Conservation (phyloP, 495 filamentous ascomycete genomes). For the Podospora pseudopauciseta region DNA sequence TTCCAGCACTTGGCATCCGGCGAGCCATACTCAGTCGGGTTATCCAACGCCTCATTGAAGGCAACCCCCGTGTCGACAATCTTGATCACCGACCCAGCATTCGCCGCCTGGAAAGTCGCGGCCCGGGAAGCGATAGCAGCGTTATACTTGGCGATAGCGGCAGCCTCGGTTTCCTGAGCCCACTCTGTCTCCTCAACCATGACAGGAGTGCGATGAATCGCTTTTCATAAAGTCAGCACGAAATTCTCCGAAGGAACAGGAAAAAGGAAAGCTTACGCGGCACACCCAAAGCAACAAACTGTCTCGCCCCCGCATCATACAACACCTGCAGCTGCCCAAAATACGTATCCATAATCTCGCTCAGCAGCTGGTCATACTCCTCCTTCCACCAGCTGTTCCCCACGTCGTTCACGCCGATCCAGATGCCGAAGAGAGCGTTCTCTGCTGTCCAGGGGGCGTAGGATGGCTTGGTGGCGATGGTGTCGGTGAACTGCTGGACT, state of each 20-base stretch:
- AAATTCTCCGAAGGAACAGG: slow-evolving; percentile 4
- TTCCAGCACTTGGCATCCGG: slow-evolving; percentile 44
- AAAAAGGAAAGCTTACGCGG: slow-evolving; percentile 44
- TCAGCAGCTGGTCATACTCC: slow-evolving; percentile 43
- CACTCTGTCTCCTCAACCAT: slow-evolving; percentile 36
- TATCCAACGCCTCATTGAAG: slow-evolving; percentile 41
- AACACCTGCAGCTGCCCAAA: slow-evolving; percentile 52
- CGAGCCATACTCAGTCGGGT: slow-evolving; percentile 43
- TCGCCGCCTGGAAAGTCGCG: slow-evolving; percentile 27
- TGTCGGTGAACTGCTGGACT: slow-evolving; percentile 47
- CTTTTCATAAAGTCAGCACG: slow-evolving; percentile 15
- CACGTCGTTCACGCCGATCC: slow-evolving; percentile 80
- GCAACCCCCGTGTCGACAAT: slow-evolving; percentile 39
- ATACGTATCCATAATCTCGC: slow-evolving; percentile 57
- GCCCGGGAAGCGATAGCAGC: slow-evolving; percentile 23
- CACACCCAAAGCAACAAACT: slow-evolving; percentile 72
- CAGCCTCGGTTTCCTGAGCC: slow-evolving; percentile 27
- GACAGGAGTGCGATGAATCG: slow-evolving; percentile 62
- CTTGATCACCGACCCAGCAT: slow-evolving; percentile 29
- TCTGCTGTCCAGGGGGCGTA: slow-evolving; percentile 57
- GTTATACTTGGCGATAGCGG: slow-evolving; percentile 42
- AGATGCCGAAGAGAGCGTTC: slow-evolving; percentile 64
- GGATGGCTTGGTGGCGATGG: slow-evolving; percentile 27
- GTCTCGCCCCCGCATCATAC: slow-evolving; percentile 63
- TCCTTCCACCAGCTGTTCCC: slow-evolving; percentile 58